Base-by-base conservation (phyloP, 2,329 filamentous ascomycete species). In the Apiospora koreana region DNA sequence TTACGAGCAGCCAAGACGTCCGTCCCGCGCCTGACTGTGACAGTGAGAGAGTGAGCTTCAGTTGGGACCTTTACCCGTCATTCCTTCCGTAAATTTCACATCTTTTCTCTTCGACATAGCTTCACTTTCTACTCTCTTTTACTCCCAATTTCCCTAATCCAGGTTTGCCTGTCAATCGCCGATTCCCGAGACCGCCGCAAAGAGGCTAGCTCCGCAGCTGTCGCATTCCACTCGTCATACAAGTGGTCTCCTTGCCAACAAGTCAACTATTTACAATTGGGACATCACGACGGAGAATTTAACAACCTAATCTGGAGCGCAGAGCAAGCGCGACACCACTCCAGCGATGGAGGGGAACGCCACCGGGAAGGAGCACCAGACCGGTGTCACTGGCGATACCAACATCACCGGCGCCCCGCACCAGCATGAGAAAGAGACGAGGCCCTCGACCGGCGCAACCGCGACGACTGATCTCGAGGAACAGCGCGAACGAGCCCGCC, bases 401-500 rank as follows among this genome's bases (percentile, higher is more conserved):
- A 68, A 68, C 21, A 9, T 23, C 31, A 31, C 64, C n/a, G 23
- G 31, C 9, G 23, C 10, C 35, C 42, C 42, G 25, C 28, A 35
- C 7, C 43, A n/a, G 12, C 42, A 41, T 23, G 45, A 38, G 21
- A 38, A 48, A 31, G 54, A 10, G 3, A 38, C 54, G 31, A 62
- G 54, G 7, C 54, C 54, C n/a, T 41, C 66, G 18, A 48, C 66
- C 16, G 25, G 35, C 23, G 31, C 45, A n/a, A 54, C 28, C 31
- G 35, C 28, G 3, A 68, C 71, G 65, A 72, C 72, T 50, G 76
- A 78, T 69, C 72, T 76, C 21, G 83, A 84, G 72, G 79, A 85
- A 64, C 77, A 81, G 72, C 77, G 79, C 38, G 82, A 86, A 69
- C 77, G 80, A 68, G 82, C 79, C 6, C 80, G 82, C 28, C 82